Conservation (phyloP, 768 basidiomycete species). For the Lentinula boryana region DNA sequence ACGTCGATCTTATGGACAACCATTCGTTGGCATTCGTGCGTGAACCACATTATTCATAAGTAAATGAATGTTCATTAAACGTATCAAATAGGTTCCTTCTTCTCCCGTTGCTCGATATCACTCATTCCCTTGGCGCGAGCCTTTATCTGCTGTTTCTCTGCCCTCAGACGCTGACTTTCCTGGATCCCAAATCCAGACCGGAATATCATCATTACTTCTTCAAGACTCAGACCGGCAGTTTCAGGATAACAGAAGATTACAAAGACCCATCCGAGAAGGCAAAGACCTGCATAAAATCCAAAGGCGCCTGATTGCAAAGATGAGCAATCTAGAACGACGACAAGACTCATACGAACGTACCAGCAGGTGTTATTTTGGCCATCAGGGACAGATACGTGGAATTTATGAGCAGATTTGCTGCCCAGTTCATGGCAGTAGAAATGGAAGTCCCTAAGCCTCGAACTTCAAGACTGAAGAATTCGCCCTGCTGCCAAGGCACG, state of each 20-base stretch:
- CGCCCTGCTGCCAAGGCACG: slow-evolving; percentile 85
- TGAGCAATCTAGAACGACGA: not conserved
- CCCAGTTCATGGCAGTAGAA: slow-evolving; percentile 75
- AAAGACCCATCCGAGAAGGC: slow-evolving; percentile 65
- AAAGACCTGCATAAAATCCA: slow-evolving; percentile 71
- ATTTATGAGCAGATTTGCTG: slow-evolving; percentile 67
- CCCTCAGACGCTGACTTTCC: slow-evolving; percentile 46
- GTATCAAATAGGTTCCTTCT: not conserved
- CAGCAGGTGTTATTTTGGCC: slow-evolving; percentile 64
- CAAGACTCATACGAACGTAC: not conserved
- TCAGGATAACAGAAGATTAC: slow-evolving; percentile 71
- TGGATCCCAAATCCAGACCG: slow-evolving; percentile 57
- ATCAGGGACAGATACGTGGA: slow-evolving; percentile 80
- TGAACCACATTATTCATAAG: no score
- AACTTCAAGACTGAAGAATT: slow-evolving; percentile 75
- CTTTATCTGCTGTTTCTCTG: slow-evolving; percentile 37
- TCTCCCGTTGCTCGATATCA: not conserved
- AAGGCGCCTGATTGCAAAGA: slow-evolving; percentile 41
- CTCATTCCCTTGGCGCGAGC: slow-evolving; percentile 18
- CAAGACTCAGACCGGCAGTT: slow-evolving; percentile 67
- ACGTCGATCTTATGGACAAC: no score
- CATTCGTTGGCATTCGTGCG: no score
- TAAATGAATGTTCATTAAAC: no score
- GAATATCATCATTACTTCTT: slow-evolving; percentile 62
- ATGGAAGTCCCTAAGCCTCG: slow-evolving; percentile 75